A percentile compares a stretch with the other conserved stretches of the same genome.
Conservation (phyloP, 163 green algal species). For the Scenedesmus sp. region DNA sequence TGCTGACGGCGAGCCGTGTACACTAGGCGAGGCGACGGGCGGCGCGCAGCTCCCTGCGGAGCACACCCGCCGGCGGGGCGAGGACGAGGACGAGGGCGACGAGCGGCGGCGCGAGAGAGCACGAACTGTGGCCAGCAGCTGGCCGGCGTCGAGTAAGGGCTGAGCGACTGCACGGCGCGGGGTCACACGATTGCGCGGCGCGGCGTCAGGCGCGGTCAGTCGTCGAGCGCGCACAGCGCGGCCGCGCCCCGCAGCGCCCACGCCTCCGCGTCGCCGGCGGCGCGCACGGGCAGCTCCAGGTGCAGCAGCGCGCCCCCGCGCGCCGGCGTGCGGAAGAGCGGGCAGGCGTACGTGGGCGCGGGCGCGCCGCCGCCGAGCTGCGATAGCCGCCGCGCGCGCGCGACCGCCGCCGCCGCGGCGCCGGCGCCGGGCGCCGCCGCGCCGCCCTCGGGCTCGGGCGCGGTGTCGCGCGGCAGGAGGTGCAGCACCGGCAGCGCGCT, state of each 20-base stretch:
- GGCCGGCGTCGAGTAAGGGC: too few species aligned
- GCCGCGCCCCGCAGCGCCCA: slow-evolving; percentile 80
- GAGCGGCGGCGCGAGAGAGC: too few species aligned
- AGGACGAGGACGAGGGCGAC: too few species aligned
- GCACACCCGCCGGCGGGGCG: too few species aligned
- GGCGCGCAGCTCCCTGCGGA: too few species aligned
- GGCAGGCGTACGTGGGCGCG: slow-evolving; percentile 62
- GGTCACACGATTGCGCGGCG: too few species aligned
- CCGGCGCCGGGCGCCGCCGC: background rate
- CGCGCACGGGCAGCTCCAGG: slow-evolving; percentile 63
- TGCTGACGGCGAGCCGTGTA: too few species aligned
- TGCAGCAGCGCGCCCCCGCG: slow-evolving; percentile 74
- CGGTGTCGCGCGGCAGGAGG: slow-evolving; percentile 55
- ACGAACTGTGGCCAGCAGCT: too few species aligned
- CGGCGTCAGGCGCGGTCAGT: too few species aligned
- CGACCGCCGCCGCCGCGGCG: background rate
- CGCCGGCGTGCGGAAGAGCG: slow-evolving; percentile 81
- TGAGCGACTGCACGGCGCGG: too few species aligned
- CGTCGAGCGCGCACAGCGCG: slow-evolving; percentile 70
- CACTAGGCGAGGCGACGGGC: too few species aligned
- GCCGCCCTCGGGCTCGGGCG: background rate
- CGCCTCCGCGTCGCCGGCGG: slow-evolving; percentile 47
- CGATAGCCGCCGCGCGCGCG: background rate
- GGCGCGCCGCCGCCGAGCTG: background rate
- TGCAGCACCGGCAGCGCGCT: slow-evolving; percentile 66